Conservation (phyloP, 441 rosid species). For the Adansonia grandidieri region DNA sequence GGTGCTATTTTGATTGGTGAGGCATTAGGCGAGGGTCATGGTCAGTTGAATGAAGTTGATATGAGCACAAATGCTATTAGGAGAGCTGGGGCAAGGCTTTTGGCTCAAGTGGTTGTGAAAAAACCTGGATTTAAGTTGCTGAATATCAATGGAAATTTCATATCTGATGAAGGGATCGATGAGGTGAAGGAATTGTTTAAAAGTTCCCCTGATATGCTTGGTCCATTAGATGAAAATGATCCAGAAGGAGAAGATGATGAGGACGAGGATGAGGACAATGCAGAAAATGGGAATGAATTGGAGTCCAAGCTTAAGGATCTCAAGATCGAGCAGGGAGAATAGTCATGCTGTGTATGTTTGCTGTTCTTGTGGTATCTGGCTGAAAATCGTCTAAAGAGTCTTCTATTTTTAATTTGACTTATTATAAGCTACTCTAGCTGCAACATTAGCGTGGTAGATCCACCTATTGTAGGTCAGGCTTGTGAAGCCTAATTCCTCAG, state of each 20-base stretch:
- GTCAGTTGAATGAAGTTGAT: conserved; percentile 59
- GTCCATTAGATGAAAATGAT: conserved; percentile 63
- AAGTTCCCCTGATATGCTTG: conserved; percentile 47
- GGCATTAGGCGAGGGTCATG: conserved; percentile 58
- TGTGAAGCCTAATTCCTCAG: conserved; percentile 8
- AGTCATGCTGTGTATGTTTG: conserved; percentile 14
- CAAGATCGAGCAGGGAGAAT: conserved; percentile 57
- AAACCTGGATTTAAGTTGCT: conserved; percentile 59
- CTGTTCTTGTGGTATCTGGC: conserved; percentile 25
- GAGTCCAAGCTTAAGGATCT: conserved; percentile 72
- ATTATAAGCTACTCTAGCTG: conserved; percentile 26
- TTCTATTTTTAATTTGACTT: conserved; percentile 17
- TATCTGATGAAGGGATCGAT: conserved; percentile 67
- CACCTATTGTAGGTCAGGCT: conserved; percentile 25
- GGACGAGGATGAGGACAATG: conserved; percentile 43
- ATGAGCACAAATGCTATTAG: conserved; percentile 58
- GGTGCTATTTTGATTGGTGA: conserved; percentile 36
- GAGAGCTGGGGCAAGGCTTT: conserved; percentile 61
- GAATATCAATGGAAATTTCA: conserved; percentile 61
- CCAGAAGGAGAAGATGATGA: conserved; percentile 18
- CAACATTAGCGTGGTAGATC: conserved; percentile 21
- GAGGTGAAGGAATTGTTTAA: conserved; percentile 63
- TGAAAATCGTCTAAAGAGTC: conserved; percentile 25
- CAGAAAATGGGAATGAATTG: conserved; percentile 52
- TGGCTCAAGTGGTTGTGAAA: conserved; percentile 55